These are phyloP conservation scores for Cucumis cinereus DNA, from an alignment of 306 rosid genomes.

Conservation along the genomic window DNA sequence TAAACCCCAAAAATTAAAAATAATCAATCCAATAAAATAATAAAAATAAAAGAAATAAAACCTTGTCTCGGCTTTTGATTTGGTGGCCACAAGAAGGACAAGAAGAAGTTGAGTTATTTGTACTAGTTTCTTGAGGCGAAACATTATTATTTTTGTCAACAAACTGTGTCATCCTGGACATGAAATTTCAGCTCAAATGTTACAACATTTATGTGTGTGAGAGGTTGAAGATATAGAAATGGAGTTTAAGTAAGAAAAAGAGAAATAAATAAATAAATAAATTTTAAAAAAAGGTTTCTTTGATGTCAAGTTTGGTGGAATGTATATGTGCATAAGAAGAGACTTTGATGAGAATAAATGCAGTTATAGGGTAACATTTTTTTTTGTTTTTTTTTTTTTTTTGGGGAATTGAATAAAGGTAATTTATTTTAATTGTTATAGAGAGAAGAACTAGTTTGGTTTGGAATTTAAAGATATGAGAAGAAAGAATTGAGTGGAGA, in stretches of 20 bases:
- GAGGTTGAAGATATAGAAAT: not conserved
- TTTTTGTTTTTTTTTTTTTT: not conserved
- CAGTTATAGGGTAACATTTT: not conserved
- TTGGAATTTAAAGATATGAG: slow-evolving; percentile 4
- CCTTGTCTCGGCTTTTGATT: not conserved
- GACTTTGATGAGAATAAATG: slow-evolving; percentile 6
- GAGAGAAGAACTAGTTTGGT: not conserved
- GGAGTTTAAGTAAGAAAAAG: not conserved
- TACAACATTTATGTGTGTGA: not conserved
- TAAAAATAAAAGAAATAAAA: not conserved
- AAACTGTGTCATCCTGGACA: not conserved
- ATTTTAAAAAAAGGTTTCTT: slow-evolving; percentile 7
- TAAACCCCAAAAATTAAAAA: not conserved
- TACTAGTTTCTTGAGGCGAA: not conserved
- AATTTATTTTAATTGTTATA: not conserved
- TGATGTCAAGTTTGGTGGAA: slow-evolving; percentile 1
- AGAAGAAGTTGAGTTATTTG: not conserved
- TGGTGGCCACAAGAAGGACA: slow-evolving; percentile 8
- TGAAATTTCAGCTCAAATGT: not conserved
- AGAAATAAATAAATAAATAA: not conserved
- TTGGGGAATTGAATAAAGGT: not conserved
- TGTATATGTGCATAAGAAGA: not conserved
- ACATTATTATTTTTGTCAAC: not conserved
- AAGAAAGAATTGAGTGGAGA: slow-evolving; percentile 5
- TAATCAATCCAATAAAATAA: not conserved